phyloP scores from a whole-genome alignment of 2,329 filamentous ascomycete genomes.

The Claviceps citrina region DNA sequence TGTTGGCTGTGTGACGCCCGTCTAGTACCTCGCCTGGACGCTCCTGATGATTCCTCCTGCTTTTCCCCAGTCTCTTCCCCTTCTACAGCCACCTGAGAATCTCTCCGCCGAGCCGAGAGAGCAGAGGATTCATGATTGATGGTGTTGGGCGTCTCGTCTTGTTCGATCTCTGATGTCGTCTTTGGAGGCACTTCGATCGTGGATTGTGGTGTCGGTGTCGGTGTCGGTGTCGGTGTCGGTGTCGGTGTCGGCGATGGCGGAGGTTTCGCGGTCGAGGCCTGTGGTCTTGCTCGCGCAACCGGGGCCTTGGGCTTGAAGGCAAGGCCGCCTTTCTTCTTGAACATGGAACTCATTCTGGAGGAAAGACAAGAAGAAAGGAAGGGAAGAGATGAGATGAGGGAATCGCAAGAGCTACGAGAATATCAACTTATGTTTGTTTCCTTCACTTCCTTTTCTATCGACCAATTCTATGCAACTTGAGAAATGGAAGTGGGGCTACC shows the following conservation, averaged over 20 bases:
- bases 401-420: background rate
- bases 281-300: constrained; percentile 25
- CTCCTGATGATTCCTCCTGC: constrained; percentile 1
- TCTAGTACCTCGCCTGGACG: constrained; percentile 1
- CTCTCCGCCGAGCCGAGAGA: background rate
- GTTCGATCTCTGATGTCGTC: background rate
- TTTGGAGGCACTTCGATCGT: constrained; percentile 2
- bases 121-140: background rate
- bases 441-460: background rate
- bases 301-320: constrained; percentile 59
- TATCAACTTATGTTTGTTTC: background rate
- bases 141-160: background rate
- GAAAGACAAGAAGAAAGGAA: background rate
- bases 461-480: background rate
- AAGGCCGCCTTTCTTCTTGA: constrained; percentile 48
- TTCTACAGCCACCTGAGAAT: background rate
- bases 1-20: constrained; percentile 4
- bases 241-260: too few relatives aligned
- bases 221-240: background rate
- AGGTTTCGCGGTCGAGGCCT: constrained; percentile 4
- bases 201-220: constrained; percentile 1
- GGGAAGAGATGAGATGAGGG: too few relatives aligned
- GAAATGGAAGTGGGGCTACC: constrained; percentile 3
- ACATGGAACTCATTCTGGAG: constrained; percentile 45
- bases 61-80: background rate